These are phyloP conservation scores for Firmiana major DNA, from an alignment of 345 rosid species.

Conservation along the genomic window DNA sequence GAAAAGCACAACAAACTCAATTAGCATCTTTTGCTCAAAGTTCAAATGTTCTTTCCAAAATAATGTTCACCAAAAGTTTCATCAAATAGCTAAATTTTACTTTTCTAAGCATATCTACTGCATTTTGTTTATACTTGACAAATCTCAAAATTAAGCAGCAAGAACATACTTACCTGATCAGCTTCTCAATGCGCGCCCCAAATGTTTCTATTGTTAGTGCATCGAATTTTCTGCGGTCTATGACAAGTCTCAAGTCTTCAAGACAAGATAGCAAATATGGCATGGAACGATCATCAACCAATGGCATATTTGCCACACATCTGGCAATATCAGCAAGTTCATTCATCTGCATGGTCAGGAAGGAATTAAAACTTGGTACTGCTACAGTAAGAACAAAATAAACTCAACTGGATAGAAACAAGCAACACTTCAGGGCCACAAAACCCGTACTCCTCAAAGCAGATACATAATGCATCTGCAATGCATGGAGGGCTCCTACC, in stretches of 20 bases:
- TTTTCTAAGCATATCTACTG: not conserved
- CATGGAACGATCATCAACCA: constrained; percentile 68
- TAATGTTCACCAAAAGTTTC: constrained; percentile 2
- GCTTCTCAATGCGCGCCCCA: constrained; percentile 90
- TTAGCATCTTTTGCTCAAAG: constrained; percentile 3
- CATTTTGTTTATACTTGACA: not conserved
- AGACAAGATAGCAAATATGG: constrained; percentile 75
- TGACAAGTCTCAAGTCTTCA: constrained; percentile 73
- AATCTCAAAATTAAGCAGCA: constrained; percentile 14
- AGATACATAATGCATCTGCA: not conserved
- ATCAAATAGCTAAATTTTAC: not conserved
- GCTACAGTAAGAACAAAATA: not conserved
- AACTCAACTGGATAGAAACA: too few relatives aligned
- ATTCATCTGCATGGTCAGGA: constrained; percentile 60
- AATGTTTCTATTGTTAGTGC: constrained; percentile 96
- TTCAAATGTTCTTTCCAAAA: not conserved
- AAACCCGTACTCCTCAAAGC: constrained; percentile 1
- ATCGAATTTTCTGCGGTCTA: constrained; percentile 86
- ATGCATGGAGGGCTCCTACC: not conserved
- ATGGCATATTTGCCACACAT: constrained; percentile 77
- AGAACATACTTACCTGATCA: constrained; percentile 42
- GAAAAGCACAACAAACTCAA: constrained; percentile 15
- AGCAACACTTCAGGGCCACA: not conserved
- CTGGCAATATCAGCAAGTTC: constrained; percentile 98
- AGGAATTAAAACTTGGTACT: constrained; percentile 20